phyloP scores from a whole-genome alignment of 257 asterid species.

The Galeopsis tetrahit region DNA sequence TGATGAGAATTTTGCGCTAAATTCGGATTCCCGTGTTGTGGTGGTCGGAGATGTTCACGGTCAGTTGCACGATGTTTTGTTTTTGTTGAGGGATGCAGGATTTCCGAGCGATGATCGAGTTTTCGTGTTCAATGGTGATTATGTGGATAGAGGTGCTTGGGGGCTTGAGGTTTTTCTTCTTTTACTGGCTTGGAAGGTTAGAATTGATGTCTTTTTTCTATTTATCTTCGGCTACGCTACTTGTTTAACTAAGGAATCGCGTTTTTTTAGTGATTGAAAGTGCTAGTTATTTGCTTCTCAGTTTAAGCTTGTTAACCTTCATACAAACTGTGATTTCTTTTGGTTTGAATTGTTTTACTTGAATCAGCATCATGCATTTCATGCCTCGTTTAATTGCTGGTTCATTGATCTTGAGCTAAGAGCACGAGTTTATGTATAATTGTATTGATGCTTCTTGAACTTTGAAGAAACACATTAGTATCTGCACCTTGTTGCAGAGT shows the following conservation, averaged over 20 bases:
- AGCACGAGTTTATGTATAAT: not conserved
- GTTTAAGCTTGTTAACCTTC: conserved; percentile 17
- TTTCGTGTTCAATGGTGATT: conserved; percentile 96
- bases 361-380: conserved; percentile 18
- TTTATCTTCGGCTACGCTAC: not conserved
- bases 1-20: conserved; percentile 54
- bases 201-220: not conserved
- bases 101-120: conserved; percentile 75
- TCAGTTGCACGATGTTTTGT: conserved; percentile 88
- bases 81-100: conserved; percentile 73
- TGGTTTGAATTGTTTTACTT: conserved; percentile 22
- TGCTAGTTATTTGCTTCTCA: conserved; percentile 20
- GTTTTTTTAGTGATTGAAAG: conserved; percentile 1
- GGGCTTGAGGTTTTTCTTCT: conserved; percentile 89
- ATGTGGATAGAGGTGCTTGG: conserved; percentile 99
- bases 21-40: conserved; percentile 58
- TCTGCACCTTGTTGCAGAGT: conserved; percentile 2
- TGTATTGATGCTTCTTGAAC: not conserved
- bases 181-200: conserved; percentile 96
- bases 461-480: not conserved
- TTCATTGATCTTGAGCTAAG: conserved; percentile 21
- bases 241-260: conserved; percentile 17
- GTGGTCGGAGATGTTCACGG: conserved; percentile 98
- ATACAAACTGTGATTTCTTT: conserved; percentile 5
- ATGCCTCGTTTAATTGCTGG: not conserved